Conservation (phyloP, 225 moss, liverwort and hornwort genomes). For the Asterella californica region DNA sequence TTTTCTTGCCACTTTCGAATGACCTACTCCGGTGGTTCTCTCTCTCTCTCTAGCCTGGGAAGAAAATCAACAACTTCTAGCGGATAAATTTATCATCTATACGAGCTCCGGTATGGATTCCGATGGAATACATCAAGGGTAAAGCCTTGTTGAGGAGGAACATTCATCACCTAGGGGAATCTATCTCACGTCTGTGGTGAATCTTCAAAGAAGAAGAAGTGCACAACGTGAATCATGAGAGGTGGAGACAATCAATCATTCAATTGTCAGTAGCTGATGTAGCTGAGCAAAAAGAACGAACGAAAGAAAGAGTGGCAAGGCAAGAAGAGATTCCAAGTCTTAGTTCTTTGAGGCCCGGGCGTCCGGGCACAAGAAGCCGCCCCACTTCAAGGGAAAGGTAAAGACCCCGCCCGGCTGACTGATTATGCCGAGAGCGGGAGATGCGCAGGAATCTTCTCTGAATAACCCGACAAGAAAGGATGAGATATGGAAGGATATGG, state of each 20-base stretch:
- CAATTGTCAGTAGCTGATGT: not conserved
- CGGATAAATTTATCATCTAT: not conserved
- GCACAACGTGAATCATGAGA: conserved; percentile 5
- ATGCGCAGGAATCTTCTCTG: not conserved
- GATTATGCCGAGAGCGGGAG: not conserved
- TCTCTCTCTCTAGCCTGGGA: too few relatives aligned
- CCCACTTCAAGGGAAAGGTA: not conserved
- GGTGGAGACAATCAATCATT: not conserved
- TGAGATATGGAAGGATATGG: not conserved
- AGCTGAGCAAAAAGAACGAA: not conserved
- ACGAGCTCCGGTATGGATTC: not conserved
- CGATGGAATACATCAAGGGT: not conserved
- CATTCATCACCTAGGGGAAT: not conserved
- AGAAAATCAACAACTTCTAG: too few relatives aligned
- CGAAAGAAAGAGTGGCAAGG: not conserved
- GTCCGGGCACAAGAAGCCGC: not conserved
- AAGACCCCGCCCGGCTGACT: not conserved
- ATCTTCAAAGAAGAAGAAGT: not conserved
- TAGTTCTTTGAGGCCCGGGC: not conserved
- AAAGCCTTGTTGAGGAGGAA: not conserved
- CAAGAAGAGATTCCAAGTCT: too few relatives aligned
- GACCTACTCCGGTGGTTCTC: not conserved
- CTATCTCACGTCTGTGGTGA: conserved; percentile 7
- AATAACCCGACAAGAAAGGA: conserved; percentile 1
- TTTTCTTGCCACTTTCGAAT: not conserved